Percentiles rank a stretch among this genome's conserved stretches.
Evolutionary conservation across 1,284 basidiomycete species (phyloP).

Genomic region (Tetrapyrgos nigripes): DNA sequence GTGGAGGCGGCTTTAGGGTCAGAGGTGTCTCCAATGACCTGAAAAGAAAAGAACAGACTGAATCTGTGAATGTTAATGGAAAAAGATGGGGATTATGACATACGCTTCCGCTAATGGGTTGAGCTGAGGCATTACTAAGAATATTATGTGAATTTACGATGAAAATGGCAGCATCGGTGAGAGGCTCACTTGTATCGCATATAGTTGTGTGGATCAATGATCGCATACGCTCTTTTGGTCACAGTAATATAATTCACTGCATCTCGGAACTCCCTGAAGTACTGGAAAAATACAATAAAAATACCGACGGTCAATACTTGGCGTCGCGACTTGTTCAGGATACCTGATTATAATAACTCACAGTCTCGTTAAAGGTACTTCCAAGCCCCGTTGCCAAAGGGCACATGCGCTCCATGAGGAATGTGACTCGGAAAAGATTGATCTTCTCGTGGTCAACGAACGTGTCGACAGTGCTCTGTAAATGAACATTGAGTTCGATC

Average conservation of each 20-base stretch:
- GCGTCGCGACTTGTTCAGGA: neutral
- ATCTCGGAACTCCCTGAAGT: conserved; percentile 48
- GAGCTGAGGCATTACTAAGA: conserved; percentile 48
- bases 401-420: conserved; percentile 55
- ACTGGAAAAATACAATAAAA: conserved; percentile 35
- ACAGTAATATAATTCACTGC: conserved; percentile 51
- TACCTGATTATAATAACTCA: conserved; percentile 26
- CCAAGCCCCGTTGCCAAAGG: conserved; percentile 49
- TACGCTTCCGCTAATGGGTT: conserved; percentile 51
- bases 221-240: conserved; percentile 47
- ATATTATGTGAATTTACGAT: neutral
- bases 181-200: conserved; percentile 51
- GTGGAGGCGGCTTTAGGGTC: conserved; percentile 52
- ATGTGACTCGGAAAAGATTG: conserved; percentile 55
- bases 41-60: neutral
- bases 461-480: conserved; percentile 49
- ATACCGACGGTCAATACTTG: neutral
- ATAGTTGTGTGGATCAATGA: conserved; percentile 55
- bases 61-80: neutral
- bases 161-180: no score
- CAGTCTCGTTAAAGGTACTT: conserved; percentile 51
- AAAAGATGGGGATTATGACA: conserved; percentile 13
- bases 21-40: conserved; percentile 51
- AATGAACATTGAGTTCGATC: neutral
- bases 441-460: conserved; percentile 54